A percentile compares a stretch with the other conserved stretches of the same genome.
These are phyloP conservation scores for Batkoa obscura DNA, from an alignment of 371 early-diverging fungal genomes.

Conservation along the genomic window DNA sequence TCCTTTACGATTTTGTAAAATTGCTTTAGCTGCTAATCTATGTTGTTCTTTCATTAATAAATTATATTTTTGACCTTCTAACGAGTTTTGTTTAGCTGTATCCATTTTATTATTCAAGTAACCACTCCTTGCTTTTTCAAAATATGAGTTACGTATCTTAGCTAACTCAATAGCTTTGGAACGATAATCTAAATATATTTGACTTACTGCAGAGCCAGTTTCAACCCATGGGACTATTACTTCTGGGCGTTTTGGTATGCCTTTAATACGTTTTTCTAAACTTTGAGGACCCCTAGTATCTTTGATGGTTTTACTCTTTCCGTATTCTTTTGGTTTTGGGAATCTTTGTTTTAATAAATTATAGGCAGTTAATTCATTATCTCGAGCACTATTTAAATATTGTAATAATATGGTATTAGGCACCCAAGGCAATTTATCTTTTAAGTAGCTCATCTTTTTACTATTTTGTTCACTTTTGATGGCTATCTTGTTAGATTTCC, in stretches of 20 bases:
- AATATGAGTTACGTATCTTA: constrained; percentile 30
- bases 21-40: constrained; percentile 28
- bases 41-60: constrained; percentile 33
- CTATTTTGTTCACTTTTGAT: not conserved
- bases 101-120: constrained; percentile 33
- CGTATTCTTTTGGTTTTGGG: not conserved
- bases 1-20: constrained; percentile 26
- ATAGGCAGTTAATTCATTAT: not conserved
- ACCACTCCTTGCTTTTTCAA: constrained; percentile 27
- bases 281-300: not conserved
- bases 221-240: constrained; percentile 29
- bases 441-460: not conserved
- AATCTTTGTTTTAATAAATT: not conserved
- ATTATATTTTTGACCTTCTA: constrained; percentile 33
- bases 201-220: constrained; percentile 23
- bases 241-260: constrained; percentile 14
- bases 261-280: not conserved
- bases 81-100: constrained; percentile 25
- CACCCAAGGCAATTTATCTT: constrained; percentile 4
- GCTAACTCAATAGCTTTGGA: constrained; percentile 31
- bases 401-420: not conserved
- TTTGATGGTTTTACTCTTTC: not conserved
- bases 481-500: not conserved
- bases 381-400: not conserved
- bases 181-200: constrained; percentile 23